Evolutionary conservation across 306 rosid genomes (phyloP).

Genomic region (Luffa aegyptiaca): DNA sequence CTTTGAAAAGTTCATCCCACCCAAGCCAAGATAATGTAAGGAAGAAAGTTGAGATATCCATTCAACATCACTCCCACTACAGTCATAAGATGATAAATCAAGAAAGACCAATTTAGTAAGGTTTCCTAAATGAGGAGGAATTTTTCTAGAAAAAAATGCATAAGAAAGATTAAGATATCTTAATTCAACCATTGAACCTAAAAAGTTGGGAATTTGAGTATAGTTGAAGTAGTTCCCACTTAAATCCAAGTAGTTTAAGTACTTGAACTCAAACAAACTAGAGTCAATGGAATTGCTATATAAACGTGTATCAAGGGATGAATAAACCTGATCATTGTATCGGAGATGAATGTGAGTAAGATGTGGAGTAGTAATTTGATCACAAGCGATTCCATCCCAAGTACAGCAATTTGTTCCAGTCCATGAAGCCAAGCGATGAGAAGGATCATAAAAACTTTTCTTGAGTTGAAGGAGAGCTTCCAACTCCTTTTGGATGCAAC

Average conservation of each 20-base stretch:
- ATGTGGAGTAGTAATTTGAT: neutral
- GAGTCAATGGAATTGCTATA: neutral
- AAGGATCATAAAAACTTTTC: neutral
- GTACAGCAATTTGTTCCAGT: neutral
- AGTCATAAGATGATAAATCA: neutral
- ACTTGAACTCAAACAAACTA: neutral
- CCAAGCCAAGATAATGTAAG: slow-evolving; percentile 10
- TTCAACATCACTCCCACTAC: too few relatives aligned
- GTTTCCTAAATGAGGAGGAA: neutral
- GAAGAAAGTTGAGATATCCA: slow-evolving; percentile 22
- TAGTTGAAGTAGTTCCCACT: neutral
- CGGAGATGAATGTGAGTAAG: neutral
- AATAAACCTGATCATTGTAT: neutral
- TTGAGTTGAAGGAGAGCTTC: neutral
- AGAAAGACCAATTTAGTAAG: neutral
- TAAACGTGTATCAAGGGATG: too few relatives aligned
- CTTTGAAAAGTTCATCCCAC: slow-evolving; percentile 8
- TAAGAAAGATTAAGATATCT: neutral
- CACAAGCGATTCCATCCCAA: neutral
- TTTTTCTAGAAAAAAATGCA: neutral
- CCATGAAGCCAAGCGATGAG: neutral
- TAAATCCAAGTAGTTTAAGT: neutral
- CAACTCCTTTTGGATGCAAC: neutral
- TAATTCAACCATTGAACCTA: neutral
- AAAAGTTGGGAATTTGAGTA: neutral